Base-by-base conservation (phyloP, 2,329 filamentous ascomycete species). In the Escovopsis sp. region DNA sequence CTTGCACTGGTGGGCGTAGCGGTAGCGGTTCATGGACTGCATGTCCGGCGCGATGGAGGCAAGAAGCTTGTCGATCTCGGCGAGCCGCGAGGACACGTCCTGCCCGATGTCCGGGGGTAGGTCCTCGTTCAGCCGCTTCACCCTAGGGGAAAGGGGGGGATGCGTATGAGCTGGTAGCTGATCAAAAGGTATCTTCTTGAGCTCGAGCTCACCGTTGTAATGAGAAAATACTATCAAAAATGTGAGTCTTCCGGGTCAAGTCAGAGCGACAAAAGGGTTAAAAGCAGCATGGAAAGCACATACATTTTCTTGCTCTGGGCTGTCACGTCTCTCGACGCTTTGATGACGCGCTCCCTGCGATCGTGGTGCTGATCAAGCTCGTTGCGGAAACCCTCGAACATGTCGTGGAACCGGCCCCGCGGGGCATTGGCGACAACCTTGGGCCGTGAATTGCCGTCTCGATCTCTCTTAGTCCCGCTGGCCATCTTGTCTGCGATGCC, bases 301-400 rank as follows among this genome's bases (percentile, higher is more conserved):
- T 58, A 93, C 86, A 96, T 92, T 63, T 96, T 98, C 67, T 98
- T 98, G 59, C 85, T 94, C 36, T 86, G 66, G 0, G 85, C 86
- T 6, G 90, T 98, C 39, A 98, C 82, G 55, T 98, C 90, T 42
- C 88, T 69, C 8, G 84, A 92, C 2, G 78, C 79, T 63, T 96
- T 98, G 51, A 92, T 82, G 46, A 94, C 76, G 35, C 80, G 74
- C 61, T 94, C 87, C 38, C 86, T 72, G 13, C 90, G 78, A 58
- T 96, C 90, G 56, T 98, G 84, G 54, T 96, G 88, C 58, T 90
- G 76, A 51, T 98, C 90, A 19, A 98, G 67, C 58, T 94, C 87
- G 49, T 79, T 69, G 35, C 87, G 79, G 55, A 96, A 94, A 7
- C 56, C 62, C 55, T 84, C 79, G 54, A 98, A 98, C 70, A 96